Evolutionary conservation across 192 early-diverging fungal genomes (phyloP).

Genomic region (Podila epigama): DNA sequence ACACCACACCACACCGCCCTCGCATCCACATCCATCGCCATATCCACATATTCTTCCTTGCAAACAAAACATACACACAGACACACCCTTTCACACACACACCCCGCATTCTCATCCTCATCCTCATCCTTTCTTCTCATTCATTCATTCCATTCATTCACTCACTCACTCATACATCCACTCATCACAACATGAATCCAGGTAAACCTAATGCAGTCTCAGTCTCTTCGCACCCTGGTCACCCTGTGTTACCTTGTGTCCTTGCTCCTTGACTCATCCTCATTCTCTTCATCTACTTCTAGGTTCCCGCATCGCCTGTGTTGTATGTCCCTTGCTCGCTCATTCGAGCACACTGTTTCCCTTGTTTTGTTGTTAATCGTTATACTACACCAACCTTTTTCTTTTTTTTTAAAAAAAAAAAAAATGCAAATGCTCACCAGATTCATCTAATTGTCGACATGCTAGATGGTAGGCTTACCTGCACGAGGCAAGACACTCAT

Average conservation of each 20-base stretch:
- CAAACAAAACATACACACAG: background rate
- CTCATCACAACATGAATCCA: slow-evolving; percentile 5
- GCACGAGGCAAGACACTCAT: slow-evolving; percentile 98
- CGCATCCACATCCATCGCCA: background rate
- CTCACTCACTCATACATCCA: background rate
- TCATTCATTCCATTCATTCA: background rate
- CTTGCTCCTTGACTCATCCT: background rate
- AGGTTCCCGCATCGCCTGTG: slow-evolving; percentile 58
- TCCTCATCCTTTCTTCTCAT: background rate
- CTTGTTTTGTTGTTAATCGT: background rate
- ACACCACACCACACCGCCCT: background rate
- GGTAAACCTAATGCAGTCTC: slow-evolving; percentile 14
- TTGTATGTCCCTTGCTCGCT: slow-evolving; percentile 53
- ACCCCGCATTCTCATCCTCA: background rate
- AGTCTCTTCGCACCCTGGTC: background rate
- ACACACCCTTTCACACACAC: background rate
- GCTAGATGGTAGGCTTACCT: slow-evolving; percentile 88
- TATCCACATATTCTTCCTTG: background rate
- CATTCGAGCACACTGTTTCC: background rate
- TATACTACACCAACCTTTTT: background rate
- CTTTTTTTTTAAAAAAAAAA: background rate
- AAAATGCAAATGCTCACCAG: background rate
- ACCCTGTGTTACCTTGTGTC: background rate
- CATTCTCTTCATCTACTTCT: background rate
- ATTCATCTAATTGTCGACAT: background rate